These are phyloP conservation scores for Xylariaceae sp. DNA, from an alignment of 2,329 filamentous ascomycete genomes.

Conservation along the genomic window DNA sequence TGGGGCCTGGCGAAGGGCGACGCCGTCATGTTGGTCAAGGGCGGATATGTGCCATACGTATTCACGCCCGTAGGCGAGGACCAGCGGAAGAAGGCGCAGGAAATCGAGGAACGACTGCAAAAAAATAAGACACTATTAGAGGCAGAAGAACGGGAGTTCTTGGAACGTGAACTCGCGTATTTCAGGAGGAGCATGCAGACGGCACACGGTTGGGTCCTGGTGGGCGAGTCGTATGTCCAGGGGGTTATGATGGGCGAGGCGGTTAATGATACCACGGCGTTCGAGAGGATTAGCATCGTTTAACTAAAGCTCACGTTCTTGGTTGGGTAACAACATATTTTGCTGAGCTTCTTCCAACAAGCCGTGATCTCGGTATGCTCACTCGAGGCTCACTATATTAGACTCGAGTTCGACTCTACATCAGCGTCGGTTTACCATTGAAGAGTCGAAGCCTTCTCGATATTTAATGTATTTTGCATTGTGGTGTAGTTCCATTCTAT, in stretches of 20 bases:
- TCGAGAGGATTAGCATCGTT: not conserved
- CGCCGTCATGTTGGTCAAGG: constrained; percentile 7
- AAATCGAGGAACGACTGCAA: not conserved
- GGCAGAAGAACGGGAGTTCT: not conserved
- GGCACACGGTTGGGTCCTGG: not conserved
- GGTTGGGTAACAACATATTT: no score
- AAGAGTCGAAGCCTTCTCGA: no score
- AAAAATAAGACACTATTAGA: not conserved
- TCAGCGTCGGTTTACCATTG: no score
- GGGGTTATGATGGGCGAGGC: constrained; percentile 1
- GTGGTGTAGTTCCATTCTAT: no score
- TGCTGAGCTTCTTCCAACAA: no score
- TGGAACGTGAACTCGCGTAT: not conserved
- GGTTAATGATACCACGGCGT: not conserved
- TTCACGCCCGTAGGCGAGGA: not conserved
- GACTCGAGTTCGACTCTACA: no score
- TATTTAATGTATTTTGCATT: no score
- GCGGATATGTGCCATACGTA: constrained; percentile 12
- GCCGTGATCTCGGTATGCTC: no score
- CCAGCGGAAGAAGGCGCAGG: not conserved
- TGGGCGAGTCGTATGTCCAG: constrained; percentile 4
- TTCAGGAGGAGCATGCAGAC: not conserved
- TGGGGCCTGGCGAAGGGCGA: constrained; percentile 5
- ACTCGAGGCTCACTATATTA: no score
- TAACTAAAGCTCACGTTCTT: not conserved